A percentile compares a stretch with the other conserved stretches of the same genome.
Conservation (phyloP, 2,329 filamentous ascomycete species). For the Venturia asperata region DNA sequence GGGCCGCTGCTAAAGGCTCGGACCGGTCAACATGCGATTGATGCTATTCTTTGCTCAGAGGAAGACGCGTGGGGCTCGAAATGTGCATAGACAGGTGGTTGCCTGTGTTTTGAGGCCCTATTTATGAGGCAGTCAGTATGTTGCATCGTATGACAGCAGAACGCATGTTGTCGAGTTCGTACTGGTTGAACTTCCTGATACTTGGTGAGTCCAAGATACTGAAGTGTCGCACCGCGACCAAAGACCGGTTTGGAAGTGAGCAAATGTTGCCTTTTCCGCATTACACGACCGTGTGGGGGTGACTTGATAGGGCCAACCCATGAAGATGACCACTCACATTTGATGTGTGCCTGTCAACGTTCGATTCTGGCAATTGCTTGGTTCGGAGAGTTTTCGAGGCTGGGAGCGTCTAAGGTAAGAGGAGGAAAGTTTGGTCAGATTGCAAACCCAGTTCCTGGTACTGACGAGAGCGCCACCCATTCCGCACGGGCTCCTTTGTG, state of each 20-base stretch:
- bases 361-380: not conserved
- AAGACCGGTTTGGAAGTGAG: not conserved
- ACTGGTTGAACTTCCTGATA: not conserved
- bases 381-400: conserved; percentile 3
- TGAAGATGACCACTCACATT: not conserved
- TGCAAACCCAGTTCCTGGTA: not conserved
- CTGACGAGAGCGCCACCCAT: not conserved
- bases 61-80: not conserved
- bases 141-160: not conserved
- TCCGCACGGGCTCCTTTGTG: conserved; percentile 7
- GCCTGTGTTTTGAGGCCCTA: not conserved
- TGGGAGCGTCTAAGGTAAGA: not conserved
- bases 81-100: not conserved
- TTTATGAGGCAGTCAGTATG: not conserved
- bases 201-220: not conserved
- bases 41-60: conserved; percentile 8
- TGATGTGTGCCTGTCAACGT: not conserved
- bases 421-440: not conserved
- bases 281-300: not conserved
- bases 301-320: not conserved
- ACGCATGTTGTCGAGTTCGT: not conserved
- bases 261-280: conserved; percentile 2
- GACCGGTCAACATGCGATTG: not conserved
- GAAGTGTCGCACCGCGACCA: not conserved
- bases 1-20: conserved; percentile 4